phyloP scores from a whole-genome alignment of 208 protist genomes.

The Leishmania major region DNA sequence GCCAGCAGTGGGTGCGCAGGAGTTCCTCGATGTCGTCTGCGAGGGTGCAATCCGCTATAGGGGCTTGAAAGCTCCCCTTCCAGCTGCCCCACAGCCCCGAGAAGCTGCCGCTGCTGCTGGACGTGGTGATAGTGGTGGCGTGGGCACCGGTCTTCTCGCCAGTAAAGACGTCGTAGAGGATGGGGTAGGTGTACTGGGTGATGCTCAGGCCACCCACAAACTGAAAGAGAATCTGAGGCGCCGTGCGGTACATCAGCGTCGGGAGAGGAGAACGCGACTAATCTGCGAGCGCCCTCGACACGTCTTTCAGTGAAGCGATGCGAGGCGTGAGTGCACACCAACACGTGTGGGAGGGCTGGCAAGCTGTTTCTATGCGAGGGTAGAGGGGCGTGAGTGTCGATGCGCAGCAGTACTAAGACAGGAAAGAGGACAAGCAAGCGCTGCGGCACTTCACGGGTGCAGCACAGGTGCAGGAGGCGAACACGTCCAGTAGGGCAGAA shows the following conservation, averaged over 20 bases:
- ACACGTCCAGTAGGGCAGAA: background rate
- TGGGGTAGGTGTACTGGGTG: conserved; percentile 23
- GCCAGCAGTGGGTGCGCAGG: conserved; percentile 24
- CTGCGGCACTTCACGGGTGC: background rate
- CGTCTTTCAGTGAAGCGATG: background rate
- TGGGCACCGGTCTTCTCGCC: background rate
- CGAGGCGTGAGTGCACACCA: background rate
- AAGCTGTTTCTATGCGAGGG: background rate
- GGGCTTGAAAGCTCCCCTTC: background rate
- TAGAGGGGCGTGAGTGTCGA: background rate
- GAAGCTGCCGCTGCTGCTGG: background rate
- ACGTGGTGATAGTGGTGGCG: background rate
- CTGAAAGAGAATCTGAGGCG: conserved; percentile 36
- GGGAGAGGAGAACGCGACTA: background rate
- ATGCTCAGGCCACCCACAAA: conserved; percentile 35
- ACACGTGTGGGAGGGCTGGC: background rate
- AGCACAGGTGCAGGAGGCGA: background rate
- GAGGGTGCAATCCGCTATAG: conserved; percentile 18
- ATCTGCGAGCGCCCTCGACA: background rate
- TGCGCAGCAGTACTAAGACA: background rate
- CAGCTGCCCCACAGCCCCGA: conserved; percentile 13
- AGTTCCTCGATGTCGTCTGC: conserved; percentile 48
- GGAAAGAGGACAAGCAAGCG: background rate
- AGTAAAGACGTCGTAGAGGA: conserved; percentile 11
- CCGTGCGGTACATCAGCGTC: conserved; percentile 24